Conservation (phyloP, 179 eudicot species). For the Beta lomatogona region DNA sequence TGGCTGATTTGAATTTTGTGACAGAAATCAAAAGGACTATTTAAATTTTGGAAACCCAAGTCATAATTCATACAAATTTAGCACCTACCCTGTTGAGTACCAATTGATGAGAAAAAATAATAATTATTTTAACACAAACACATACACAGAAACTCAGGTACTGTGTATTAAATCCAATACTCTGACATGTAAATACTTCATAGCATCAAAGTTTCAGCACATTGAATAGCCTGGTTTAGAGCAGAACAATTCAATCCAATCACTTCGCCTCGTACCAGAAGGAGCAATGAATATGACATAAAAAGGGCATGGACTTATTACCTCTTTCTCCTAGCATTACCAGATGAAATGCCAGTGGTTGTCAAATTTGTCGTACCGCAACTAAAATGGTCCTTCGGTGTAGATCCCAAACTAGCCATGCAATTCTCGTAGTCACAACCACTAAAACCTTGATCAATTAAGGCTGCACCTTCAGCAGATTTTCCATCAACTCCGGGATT, state of each 20-base stretch:
- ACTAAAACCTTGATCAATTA: constrained; percentile 53
- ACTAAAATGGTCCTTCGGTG: constrained; percentile 43
- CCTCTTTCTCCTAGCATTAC: constrained; percentile 68
- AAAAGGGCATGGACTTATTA: constrained; percentile 14
- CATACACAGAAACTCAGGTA: background rate
- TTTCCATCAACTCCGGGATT: constrained; percentile 55
- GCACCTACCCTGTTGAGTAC: no score
- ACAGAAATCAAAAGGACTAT: constrained; percentile 9
- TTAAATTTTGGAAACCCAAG: background rate
- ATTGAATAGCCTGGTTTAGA: background rate
- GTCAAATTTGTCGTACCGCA: constrained; percentile 49
- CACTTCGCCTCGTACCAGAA: background rate
- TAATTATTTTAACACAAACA: background rate
- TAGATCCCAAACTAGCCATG: constrained; percentile 55
- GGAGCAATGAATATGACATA: background rate
- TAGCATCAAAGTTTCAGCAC: background rate
- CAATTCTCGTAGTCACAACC: constrained; percentile 82
- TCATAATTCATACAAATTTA: background rate
- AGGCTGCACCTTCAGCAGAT: constrained; percentile 36
- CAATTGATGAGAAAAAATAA: background rate
- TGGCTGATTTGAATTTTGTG: background rate
- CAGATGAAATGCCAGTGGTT: constrained; percentile 44
- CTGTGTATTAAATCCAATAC: background rate
- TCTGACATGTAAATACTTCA: background rate
- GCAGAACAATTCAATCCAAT: background rate